Conservation (phyloP, 805 yeast genomes). For the Candida morakotiae region DNA sequence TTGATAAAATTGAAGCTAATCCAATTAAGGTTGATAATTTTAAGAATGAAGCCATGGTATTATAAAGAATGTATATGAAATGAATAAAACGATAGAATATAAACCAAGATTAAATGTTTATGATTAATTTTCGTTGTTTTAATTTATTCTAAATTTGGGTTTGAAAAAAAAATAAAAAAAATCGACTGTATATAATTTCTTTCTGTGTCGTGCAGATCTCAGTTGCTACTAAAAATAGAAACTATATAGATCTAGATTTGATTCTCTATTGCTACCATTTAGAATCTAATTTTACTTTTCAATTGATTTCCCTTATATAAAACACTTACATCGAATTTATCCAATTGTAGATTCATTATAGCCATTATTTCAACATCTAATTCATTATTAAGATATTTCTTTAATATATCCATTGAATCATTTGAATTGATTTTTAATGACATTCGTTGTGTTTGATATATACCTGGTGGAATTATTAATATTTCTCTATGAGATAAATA, state of each 20-base stretch:
- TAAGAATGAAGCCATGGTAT: slow-evolving; percentile 9
- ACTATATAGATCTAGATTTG: slow-evolving; percentile 1
- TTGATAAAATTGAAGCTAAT: slow-evolving; percentile 38
- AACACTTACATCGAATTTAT: slow-evolving; percentile 35
- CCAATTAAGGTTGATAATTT: slow-evolving; percentile 23
- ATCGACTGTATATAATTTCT: background rate
- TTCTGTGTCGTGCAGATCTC: background rate
- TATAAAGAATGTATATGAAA: background rate
- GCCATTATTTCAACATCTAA: slow-evolving; percentile 46
- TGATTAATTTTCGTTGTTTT: too few relatives aligned
- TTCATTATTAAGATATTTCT: slow-evolving; percentile 48
- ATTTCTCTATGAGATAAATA: slow-evolving; percentile 36
- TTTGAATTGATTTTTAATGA: slow-evolving; percentile 46
- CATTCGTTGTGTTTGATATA: slow-evolving; percentile 45
- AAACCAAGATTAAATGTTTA: too few relatives aligned
- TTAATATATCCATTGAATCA: slow-evolving; percentile 45
- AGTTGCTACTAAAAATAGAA: slow-evolving; percentile 2
- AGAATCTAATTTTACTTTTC: slow-evolving; percentile 32
- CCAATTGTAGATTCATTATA: slow-evolving; percentile 36
- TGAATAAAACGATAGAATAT: slow-evolving; percentile 1
- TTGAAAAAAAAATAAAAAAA: background rate
- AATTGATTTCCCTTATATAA: slow-evolving; percentile 44
- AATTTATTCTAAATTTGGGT: background rate
- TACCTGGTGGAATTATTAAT: slow-evolving; percentile 50
- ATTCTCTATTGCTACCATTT: background rate